phyloP scores from a whole-genome alignment of 2,329 filamentous ascomycete species.

The Neonectria hederae region DNA sequence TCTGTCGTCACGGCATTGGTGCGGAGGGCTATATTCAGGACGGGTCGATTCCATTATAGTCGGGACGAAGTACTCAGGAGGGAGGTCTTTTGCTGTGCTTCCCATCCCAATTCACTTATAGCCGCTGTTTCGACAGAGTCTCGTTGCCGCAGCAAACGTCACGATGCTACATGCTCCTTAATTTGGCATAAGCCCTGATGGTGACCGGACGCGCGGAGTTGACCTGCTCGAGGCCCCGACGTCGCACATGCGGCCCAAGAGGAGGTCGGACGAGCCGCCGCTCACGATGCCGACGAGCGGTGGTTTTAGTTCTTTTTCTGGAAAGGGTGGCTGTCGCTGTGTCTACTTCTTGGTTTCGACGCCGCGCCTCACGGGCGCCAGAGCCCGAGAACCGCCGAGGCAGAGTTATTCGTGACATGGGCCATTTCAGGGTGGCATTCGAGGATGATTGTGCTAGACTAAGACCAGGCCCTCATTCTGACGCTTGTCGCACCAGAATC shows the following conservation, averaged over 20 bases:
- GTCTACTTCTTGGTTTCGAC: not conserved
- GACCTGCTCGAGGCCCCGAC: constrained; percentile 10
- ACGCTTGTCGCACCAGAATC: not conserved
- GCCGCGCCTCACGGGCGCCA: not conserved
- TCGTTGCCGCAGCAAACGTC: not conserved
- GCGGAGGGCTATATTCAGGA: constrained; percentile 4
- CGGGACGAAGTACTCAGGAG: not conserved
- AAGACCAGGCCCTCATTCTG: not conserved
- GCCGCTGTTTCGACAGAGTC: not conserved
- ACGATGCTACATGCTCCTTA: not conserved
- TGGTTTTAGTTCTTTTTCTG: not conserved
- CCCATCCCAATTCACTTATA: not conserved
- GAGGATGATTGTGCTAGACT: not conserved
- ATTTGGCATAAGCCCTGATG: not conserved
- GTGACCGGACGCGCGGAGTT: not conserved
- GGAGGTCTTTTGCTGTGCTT: not conserved
- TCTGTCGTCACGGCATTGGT: constrained; percentile 21
- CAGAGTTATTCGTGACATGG: not conserved
- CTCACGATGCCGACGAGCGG: not conserved
- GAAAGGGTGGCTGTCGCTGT: not conserved
- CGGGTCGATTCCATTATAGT: not conserved
- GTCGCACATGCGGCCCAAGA: not conserved
- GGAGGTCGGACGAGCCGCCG: not conserved
- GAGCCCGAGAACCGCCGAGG: not conserved
- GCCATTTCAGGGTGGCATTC: not conserved